phyloP scores from a whole-genome alignment of 2,329 filamentous ascomycete genomes.

The Berkeleyomyces rouxiae region DNA sequence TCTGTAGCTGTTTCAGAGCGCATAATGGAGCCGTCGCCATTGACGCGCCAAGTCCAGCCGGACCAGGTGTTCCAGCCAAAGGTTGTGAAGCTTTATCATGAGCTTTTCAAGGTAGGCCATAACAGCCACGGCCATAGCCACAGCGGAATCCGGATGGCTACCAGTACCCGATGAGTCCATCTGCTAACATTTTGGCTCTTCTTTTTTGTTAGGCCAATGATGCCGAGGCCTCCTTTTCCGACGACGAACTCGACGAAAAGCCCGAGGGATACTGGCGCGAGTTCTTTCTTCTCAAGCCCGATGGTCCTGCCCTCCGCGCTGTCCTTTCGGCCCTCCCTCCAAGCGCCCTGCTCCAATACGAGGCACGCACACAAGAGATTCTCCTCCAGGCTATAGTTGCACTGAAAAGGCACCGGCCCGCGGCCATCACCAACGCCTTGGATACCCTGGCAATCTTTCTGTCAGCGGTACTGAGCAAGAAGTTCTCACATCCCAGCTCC shows the following conservation, averaged over 20 bases:
- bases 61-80: conserved; percentile 77
- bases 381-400: conserved; percentile 52
- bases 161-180: not conserved
- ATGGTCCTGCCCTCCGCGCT: conserved; percentile 48
- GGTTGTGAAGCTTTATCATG: conserved; percentile 76
- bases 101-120: conserved; percentile 52
- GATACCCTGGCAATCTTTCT: conserved; percentile 77
- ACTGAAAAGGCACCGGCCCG: not conserved
- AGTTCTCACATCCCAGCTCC: conserved; percentile 86
- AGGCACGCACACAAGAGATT: conserved; percentile 63
- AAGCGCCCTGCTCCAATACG: conserved; percentile 58
- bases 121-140: not conserved
- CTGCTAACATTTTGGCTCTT: not conserved
- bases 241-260: conserved; percentile 51
- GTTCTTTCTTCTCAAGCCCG: conserved; percentile 80
- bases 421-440: not conserved
- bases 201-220: not conserved
- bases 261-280: conserved; percentile 91
- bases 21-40: conserved; percentile 71
- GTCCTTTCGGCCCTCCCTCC: conserved; percentile 56
- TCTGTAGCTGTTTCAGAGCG: not conserved
- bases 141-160: no score
- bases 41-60: conserved; percentile 81
- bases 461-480: conserved; percentile 65
- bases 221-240: not conserved